phyloP scores from a whole-genome alignment of 768 basidiomycete species.

The Mycena galericulata region DNA sequence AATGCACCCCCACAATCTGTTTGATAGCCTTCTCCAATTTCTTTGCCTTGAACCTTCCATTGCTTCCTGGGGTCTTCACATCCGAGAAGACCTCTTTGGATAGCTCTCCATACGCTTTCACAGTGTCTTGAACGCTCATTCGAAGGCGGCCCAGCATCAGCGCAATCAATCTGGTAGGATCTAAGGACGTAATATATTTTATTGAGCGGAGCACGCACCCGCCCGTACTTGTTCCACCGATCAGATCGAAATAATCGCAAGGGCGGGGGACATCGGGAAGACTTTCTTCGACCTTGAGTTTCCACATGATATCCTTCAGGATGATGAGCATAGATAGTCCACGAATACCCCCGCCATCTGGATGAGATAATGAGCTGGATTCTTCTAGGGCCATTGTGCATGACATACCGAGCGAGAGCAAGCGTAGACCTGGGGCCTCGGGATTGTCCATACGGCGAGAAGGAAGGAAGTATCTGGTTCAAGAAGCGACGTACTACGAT shows the following conservation, averaged over 20 bases:
- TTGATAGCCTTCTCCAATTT: not conserved
- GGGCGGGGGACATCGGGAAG: not conserved
- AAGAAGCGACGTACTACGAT: too few relatives aligned
- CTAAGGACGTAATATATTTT: not conserved
- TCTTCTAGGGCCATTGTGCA: too few relatives aligned
- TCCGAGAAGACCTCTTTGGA: not conserved
- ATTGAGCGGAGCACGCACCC: not conserved
- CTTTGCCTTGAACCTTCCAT: not conserved
- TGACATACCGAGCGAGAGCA: too few relatives aligned
- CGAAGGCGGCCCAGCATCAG: not conserved
- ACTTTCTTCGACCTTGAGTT: not conserved
- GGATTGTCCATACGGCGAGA: too few relatives aligned
- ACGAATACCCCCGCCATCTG: not conserved
- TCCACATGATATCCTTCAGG: not conserved
- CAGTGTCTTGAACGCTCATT: not conserved
- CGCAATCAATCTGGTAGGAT: not conserved
- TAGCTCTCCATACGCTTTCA: not conserved
- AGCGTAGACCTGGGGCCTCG: too few relatives aligned
- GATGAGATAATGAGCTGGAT: too few relatives aligned
- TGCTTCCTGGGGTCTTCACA: not conserved
- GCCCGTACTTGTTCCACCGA: not conserved
- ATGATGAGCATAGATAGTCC: too few relatives aligned
- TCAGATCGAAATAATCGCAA: not conserved
- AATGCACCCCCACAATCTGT: not conserved
- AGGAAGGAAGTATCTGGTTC: too few relatives aligned